Evolutionary conservation across 1,139 yeast species (phyloP).

Genomic region (Magnusiomyces suaveolens): DNA sequence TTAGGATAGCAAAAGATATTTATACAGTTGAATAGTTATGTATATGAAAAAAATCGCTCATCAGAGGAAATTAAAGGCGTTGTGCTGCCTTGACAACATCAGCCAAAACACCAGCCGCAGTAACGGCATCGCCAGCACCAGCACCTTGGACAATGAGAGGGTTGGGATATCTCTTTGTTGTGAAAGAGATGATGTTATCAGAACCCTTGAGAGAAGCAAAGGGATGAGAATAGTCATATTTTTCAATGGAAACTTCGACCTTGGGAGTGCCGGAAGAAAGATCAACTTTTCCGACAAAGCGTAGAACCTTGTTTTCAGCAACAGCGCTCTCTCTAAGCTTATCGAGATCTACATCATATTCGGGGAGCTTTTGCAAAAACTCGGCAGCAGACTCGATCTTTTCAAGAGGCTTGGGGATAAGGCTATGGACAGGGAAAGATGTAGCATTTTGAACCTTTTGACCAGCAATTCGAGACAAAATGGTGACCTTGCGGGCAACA

Average conservation of each 20-base stretch:
- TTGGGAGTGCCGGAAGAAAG: slow-evolving; percentile 40
- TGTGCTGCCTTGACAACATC: slow-evolving; percentile 87
- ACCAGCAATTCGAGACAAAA: slow-evolving; percentile 87
- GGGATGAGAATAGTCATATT: slow-evolving; percentile 74
- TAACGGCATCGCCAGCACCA: slow-evolving; percentile 76
- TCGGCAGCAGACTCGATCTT: slow-evolving; percentile 63
- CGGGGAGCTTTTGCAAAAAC: slow-evolving; percentile 69
- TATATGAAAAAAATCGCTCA: no score
- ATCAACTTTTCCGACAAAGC: slow-evolving; percentile 90
- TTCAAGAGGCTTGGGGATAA: slow-evolving; percentile 82
- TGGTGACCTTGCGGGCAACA: slow-evolving; percentile 95
- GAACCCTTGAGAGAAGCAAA: slow-evolving; percentile 93
- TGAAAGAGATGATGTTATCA: slow-evolving; percentile 88
- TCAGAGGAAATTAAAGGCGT: slow-evolving; percentile 61
- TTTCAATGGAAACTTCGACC: slow-evolving; percentile 80
- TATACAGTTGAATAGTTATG: no score
- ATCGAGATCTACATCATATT: slow-evolving; percentile 72
- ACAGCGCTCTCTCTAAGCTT: slow-evolving; percentile 72
- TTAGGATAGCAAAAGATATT: no score
- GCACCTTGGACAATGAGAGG: slow-evolving; percentile 97
- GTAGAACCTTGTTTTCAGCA: slow-evolving; percentile 71
- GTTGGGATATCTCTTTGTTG: slow-evolving; percentile 80
- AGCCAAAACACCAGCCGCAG: slow-evolving; percentile 96
- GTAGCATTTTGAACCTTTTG: slow-evolving; percentile 79
- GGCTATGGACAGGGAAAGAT: slow-evolving; percentile 89